Evolutionary conservation across 1,139 yeast species (phyloP).

Genomic region (Debaryomyces subglobosus): DNA sequence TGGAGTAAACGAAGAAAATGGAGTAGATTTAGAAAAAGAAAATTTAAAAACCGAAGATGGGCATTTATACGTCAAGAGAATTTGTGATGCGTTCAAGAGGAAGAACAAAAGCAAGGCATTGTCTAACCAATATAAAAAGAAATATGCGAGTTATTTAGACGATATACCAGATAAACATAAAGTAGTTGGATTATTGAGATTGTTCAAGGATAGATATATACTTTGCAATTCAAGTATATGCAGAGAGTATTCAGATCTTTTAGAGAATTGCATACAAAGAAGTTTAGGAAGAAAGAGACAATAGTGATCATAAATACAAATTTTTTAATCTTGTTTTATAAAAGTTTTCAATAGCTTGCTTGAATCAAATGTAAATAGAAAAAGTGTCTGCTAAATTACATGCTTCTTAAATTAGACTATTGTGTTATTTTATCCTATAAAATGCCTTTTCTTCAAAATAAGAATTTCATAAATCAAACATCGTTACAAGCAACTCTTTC

Average conservation of each 20-base stretch:
- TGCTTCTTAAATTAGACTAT: too few relatives aligned
- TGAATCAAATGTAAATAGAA: too few relatives aligned
- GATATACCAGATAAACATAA: slow-evolving; percentile 46
- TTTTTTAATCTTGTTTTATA: not conserved
- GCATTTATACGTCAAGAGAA: slow-evolving; percentile 39
- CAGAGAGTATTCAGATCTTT: slow-evolving; percentile 58
- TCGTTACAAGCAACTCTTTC: not conserved
- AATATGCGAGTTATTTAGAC: slow-evolving; percentile 47
- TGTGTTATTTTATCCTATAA: not conserved
- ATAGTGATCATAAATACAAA: slow-evolving; percentile 33
- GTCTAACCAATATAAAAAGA: slow-evolving; percentile 19
- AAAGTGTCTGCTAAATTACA: too few relatives aligned
- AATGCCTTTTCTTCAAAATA: not conserved
- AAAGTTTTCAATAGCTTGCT: not conserved
- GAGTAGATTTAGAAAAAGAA: not conserved
- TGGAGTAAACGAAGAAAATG: not conserved
- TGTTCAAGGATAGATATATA: slow-evolving; percentile 48
- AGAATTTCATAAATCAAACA: not conserved
- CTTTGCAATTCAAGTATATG: slow-evolving; percentile 63
- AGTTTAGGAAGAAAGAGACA: slow-evolving; percentile 48
- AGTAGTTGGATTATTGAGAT: slow-evolving; percentile 56
- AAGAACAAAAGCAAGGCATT: slow-evolving; percentile 30
- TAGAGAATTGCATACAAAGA: slow-evolving; percentile 43
- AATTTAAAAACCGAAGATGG: slow-evolving; percentile 36
- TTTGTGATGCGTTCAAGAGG: slow-evolving; percentile 27